Evolutionary conservation across 1,284 basidiomycete genomes (phyloP).

Genomic region (Laetiporus sulphureus): DNA sequence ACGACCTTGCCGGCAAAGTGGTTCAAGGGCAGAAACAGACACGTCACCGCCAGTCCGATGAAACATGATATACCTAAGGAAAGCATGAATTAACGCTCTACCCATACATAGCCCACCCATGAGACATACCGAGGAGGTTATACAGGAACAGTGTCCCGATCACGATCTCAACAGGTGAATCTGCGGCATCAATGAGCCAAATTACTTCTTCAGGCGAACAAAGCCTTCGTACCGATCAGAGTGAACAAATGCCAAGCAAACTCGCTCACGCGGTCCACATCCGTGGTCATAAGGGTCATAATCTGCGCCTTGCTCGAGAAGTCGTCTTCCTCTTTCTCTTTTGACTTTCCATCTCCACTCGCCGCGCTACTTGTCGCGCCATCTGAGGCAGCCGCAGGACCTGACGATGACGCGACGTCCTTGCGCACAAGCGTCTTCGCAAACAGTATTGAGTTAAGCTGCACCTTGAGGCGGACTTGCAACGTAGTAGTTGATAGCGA

Average conservation of each 20-base stretch:
- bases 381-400: constrained; percentile 19
- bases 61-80: constrained; percentile 52
- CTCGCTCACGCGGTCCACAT: constrained; percentile 85
- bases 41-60: constrained; percentile 77
- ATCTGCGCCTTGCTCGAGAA: constrained; percentile 89
- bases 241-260: constrained; percentile 77
- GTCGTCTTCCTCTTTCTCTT: constrained; percentile 58
- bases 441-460: constrained; percentile 84
- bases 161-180: constrained; percentile 82
- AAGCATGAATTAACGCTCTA: too few species aligned
- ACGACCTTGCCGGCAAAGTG: constrained; percentile 85
- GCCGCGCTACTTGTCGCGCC: too few species aligned
- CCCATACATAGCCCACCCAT: background rate
- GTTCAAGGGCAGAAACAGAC: constrained; percentile 82
- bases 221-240: constrained; percentile 39
- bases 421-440: constrained; percentile 87
- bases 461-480: constrained; percentile 68
- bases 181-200: constrained; percentile 30
- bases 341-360: too few species aligned
- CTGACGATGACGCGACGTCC: constrained; percentile 66
- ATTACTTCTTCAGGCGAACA: background rate
- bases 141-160: constrained; percentile 81
- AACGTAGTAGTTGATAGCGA: constrained; percentile 66
- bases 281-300: constrained; percentile 85
- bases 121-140: constrained; percentile 58